Percentiles rank a stretch among this genome's conserved stretches.
These are phyloP conservation scores for Aspergillus spinulosporus DNA, from an alignment of 2,329 filamentous ascomycete species.

Conservation along the genomic window DNA sequence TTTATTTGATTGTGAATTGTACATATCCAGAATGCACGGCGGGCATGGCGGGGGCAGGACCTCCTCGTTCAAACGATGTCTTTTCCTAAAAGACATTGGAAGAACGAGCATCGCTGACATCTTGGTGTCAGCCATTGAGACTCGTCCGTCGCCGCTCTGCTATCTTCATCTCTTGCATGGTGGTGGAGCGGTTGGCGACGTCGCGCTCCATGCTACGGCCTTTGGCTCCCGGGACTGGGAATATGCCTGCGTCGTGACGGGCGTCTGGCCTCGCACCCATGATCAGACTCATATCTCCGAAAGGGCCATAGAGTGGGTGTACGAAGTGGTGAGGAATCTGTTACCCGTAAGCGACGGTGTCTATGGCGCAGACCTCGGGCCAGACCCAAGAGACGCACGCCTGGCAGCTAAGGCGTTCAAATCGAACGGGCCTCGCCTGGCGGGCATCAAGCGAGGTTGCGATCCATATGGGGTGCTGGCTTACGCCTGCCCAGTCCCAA, in stretches of 20 bases:
- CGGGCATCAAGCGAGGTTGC: slow-evolving; percentile 50
- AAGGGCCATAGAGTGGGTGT: slow-evolving; percentile 56
- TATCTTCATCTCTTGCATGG: slow-evolving; percentile 66
- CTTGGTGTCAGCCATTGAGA: slow-evolving; percentile 50
- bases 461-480: slow-evolving; percentile 56
- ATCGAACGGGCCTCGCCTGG: slow-evolving; percentile 52
- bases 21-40: slow-evolving; percentile 61
- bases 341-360: slow-evolving; percentile 53
- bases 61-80: slow-evolving; percentile 64
- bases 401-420: slow-evolving; percentile 60
- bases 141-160: slow-evolving; percentile 55
- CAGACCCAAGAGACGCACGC: slow-evolving; percentile 57
- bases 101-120: slow-evolving; percentile 30
- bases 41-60: slow-evolving; percentile 61
- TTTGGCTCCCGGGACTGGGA: slow-evolving; percentile 66
- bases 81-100: slow-evolving; percentile 58
- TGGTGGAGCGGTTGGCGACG: slow-evolving; percentile 53
- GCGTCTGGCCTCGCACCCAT: slow-evolving; percentile 59
- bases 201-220: slow-evolving; percentile 51
- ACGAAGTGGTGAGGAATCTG: slow-evolving; percentile 50
- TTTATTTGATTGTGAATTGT: slow-evolving; percentile 62
- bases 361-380: slow-evolving; percentile 64
- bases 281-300: slow-evolving; percentile 48
- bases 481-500: slow-evolving; percentile 57
- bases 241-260: slow-evolving; percentile 64